Percentiles rank a stretch among this genome's conserved stretches.
Conservation (phyloP, 116 monocot genomes). For the Dioscorea cayenensis region DNA sequence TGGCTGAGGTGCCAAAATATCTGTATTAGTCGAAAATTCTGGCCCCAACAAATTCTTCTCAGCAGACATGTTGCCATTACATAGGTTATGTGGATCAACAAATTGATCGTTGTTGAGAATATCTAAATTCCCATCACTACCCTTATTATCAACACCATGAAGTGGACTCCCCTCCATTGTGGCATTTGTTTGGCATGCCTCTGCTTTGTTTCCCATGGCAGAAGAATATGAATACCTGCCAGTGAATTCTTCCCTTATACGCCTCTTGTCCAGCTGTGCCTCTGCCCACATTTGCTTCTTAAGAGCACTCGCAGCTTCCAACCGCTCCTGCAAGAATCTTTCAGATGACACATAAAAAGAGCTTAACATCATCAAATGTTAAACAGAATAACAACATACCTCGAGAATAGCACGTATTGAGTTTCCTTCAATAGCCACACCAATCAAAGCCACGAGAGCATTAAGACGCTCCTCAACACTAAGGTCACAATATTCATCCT, state of each 20-base stretch:
- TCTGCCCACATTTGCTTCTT: constrained; percentile 99
- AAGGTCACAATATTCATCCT: constrained; percentile 91
- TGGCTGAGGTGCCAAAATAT: constrained; percentile 37
- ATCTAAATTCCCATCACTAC: constrained; percentile 25
- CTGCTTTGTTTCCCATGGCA: constrained; percentile 32
- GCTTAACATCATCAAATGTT: not conserved
- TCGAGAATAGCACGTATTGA: constrained; percentile 76
- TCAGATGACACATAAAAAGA: constrained; percentile 2
- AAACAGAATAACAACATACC: constrained; percentile 31
- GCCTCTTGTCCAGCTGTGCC: constrained; percentile 87
- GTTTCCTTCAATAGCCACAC: constrained; percentile 88
- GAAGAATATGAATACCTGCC: constrained; percentile 50
- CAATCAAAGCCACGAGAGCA: constrained; percentile 80
- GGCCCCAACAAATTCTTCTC: constrained; percentile 51
- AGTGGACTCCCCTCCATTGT: constrained; percentile 32
- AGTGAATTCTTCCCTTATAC: constrained; percentile 68
- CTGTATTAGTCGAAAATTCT: constrained; percentile 38
- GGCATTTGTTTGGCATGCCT: constrained; percentile 30
- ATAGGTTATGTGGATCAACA: constrained; percentile 27
- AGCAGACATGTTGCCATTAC: constrained; percentile 17
- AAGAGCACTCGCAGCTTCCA: constrained; percentile 93
- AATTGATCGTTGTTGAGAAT: constrained; percentile 34
- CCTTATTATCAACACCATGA: constrained; percentile 30
- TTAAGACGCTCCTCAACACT: constrained; percentile 89
- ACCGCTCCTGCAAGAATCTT: constrained; percentile 63